A percentile compares a stretch with the other conserved stretches of the same genome.
phyloP scores from a whole-genome alignment of 257 asterid genomes.

The Leonotis leonurus region DNA sequence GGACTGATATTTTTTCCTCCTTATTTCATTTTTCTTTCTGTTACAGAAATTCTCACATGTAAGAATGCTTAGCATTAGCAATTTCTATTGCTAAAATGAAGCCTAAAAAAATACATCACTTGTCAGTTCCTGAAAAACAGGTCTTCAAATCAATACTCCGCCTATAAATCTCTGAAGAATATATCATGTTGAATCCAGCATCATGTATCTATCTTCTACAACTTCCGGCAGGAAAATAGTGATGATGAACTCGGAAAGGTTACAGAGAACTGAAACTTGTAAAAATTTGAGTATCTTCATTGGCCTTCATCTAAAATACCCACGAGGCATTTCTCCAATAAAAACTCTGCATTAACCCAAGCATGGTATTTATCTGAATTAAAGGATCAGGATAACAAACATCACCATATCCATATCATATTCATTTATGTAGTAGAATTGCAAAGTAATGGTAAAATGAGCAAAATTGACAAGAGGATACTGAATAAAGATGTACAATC shows the following conservation, averaged over 20 bases:
- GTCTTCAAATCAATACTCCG: neutral
- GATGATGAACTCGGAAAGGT: neutral
- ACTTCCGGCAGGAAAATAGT: neutral
- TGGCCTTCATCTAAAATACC: slow-evolving; percentile 57
- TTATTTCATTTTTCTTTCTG: neutral
- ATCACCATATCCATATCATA: neutral
- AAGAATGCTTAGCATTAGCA: neutral
- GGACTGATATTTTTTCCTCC: neutral
- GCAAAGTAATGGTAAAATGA: neutral
- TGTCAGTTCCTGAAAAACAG: neutral
- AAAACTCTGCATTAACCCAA: slow-evolving; percentile 85
- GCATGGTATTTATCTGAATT: slow-evolving; percentile 83
- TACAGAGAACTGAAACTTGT: neutral
- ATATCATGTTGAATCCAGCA: neutral
- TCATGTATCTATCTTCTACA: neutral
- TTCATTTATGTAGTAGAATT: too few relatives aligned
- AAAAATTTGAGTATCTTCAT: slow-evolving; percentile 15
- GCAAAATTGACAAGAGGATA: slow-evolving; percentile 46
- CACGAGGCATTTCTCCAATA: slow-evolving; percentile 85
- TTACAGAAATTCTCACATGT: neutral
- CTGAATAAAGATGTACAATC: slow-evolving; percentile 95
- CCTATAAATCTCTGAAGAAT: neutral
- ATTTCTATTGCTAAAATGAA: neutral
- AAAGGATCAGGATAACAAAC: slow-evolving; percentile 40
- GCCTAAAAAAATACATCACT: neutral